A percentile compares a stretch with the other conserved stretches of the same genome.
These are phyloP conservation scores for Sporothrix dimorphospora DNA, from an alignment of 2,329 filamentous ascomycete genomes.

Conservation along the genomic window DNA sequence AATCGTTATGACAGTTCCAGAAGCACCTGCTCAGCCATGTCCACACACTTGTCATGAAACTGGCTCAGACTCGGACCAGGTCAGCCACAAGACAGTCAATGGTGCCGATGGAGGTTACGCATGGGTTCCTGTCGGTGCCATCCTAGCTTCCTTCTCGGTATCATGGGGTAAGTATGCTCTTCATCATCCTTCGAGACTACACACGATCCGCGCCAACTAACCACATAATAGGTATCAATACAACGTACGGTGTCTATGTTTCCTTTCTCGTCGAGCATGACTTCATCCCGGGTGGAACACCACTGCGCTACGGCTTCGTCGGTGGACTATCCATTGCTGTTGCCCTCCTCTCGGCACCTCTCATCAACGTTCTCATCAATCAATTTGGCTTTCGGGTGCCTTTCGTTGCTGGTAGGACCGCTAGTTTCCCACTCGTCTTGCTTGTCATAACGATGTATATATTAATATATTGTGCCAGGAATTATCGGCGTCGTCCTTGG, in stretches of 20 bases:
- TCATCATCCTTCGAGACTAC: background rate
- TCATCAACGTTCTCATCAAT: background rate
- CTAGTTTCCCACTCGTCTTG: too few relatives aligned
- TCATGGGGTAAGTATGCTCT: constrained; percentile 8
- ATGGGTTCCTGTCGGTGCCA: constrained; percentile 13
- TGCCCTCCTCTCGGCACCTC: constrained; percentile 17
- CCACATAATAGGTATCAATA: constrained; percentile 20
- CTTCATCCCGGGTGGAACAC: constrained; percentile 23
- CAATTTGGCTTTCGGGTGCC: constrained; percentile 7
- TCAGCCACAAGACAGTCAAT: background rate
- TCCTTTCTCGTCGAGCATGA: constrained; percentile 24
- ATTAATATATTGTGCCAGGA: background rate
- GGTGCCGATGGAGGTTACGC: constrained; percentile 10
- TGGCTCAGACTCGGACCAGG: background rate
- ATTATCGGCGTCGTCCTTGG: constrained; percentile 24
- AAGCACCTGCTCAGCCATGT: background rate
- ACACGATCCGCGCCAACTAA: background rate
- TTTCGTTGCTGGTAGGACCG: background rate
- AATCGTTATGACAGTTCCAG: constrained; percentile 1
- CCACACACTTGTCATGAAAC: background rate
- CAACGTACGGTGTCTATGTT: constrained; percentile 25
- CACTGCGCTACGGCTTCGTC: constrained; percentile 27
- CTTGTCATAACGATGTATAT: too few relatives aligned
- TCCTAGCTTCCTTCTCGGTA: background rate
- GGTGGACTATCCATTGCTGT: constrained; percentile 25